Evolutionary conservation across 805 yeast genomes (phyloP), one percentile per base, ranked within the genome.

Genomic region (Kodamaea kakaduensis): DNA sequence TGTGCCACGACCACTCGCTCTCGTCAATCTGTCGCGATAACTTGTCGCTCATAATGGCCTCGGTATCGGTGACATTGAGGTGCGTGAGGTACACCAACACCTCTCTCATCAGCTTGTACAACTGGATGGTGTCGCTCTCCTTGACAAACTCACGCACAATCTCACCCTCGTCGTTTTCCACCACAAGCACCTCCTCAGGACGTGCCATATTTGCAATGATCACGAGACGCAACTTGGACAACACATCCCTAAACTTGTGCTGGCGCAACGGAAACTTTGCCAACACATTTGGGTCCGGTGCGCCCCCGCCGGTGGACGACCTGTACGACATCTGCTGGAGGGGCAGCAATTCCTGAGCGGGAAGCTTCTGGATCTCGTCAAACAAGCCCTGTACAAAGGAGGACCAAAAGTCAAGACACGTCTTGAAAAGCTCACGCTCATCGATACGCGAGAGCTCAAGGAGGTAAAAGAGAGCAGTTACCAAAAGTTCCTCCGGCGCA

Each of bases 1-100:
- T 90, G 58, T 88, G 94, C 97, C 98, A 93, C 18, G 97, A 89
- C 99, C 99, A 93, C 66, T 93, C 98, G 37, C 85, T 73, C 28
- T 94, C 97, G 61, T 93, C 97, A 35, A 90, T 80, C 67, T 93
- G 98, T 52, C 84, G 77, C 10, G 93, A 85, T 47, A 93, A 73
- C 63, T 93, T 93, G 40, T 82, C 86, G 38, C 81, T 82, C 97
- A 93, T 88, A 52, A 93, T 90, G 44, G 77, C 77, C 55, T 93
- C 96, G 7, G 97, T 93, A 60, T 93, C 95, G 42, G 81, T 75
- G 26, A 93, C 97, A 58, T 93, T 93, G 59, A 93, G 75, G 61
- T 93, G 99, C 5, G 99, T 93, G 56, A 93, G 71, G 59, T 87
- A 93, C 36, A 93, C 98, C 39, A 93, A 69, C 9, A 88, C 95